Evolutionary conservation across 306 rosid genomes (phyloP).

Genomic region (peach (Prunus persica)): DNA sequence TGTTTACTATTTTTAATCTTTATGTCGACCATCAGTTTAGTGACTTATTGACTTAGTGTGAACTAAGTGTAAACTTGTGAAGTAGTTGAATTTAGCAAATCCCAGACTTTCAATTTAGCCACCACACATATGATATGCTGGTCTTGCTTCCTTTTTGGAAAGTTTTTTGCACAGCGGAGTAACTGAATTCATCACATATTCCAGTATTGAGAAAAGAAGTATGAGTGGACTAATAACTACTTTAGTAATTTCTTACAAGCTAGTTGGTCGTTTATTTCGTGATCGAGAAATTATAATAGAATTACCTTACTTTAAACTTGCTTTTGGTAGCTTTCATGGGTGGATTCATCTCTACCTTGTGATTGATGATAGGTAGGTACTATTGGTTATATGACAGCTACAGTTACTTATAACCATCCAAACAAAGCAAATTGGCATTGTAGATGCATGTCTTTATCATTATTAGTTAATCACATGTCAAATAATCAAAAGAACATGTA

Average conservation of each 20-base stretch:
- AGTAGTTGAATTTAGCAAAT: not conserved
- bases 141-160: not conserved
- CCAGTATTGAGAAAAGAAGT: too few species aligned
- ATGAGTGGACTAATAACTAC: too few species aligned
- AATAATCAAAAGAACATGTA: not conserved
- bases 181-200: too few species aligned
- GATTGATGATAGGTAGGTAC: not conserved
- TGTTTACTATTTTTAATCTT: not conserved
- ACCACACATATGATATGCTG: not conserved
- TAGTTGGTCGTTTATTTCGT: too few species aligned
- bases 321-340: constrained; percentile 7
- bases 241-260: too few species aligned
- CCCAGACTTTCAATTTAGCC: not conserved
- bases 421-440: constrained; percentile 2
- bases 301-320: not conserved
- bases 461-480: not conserved
- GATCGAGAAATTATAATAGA: not conserved
- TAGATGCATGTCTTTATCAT: not conserved
- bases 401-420: not conserved
- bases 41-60: not conserved
- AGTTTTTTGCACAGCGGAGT: not conserved
- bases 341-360: constrained; percentile 14
- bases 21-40: not conserved
- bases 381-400: not conserved
- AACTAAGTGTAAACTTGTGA: not conserved